These are phyloP conservation scores for Graphilbum fragrans DNA, from an alignment of 2,329 filamentous ascomycete genomes.

Conservation along the genomic window DNA sequence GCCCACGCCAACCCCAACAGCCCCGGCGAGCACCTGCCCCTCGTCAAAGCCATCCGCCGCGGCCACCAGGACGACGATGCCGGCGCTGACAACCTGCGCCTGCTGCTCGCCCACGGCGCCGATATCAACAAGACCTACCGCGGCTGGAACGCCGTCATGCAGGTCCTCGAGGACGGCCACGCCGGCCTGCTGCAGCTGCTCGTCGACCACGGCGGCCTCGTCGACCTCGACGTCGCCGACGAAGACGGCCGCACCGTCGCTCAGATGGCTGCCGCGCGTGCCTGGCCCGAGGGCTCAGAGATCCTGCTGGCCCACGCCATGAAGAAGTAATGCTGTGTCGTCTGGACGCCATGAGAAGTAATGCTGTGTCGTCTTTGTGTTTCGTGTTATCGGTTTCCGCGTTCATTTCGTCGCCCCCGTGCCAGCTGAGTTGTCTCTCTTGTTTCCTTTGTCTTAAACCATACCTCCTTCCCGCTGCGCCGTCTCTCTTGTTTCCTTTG, in stretches of 20 bases:
- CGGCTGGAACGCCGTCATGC: conserved; percentile 53
- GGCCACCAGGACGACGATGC: conserved; percentile 42
- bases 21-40: conserved; percentile 57
- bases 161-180: conserved; percentile 54
- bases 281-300: conserved; percentile 44
- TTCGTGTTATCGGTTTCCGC: too few species aligned
- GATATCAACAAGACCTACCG: conserved; percentile 58
- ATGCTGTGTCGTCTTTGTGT: too few species aligned
- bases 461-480: too few species aligned
- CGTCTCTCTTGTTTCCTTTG: too few species aligned
- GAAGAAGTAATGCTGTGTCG: background rate
- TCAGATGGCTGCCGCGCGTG: conserved; percentile 44
- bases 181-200: conserved; percentile 38
- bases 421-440: too few species aligned
- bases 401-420: too few species aligned
- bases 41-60: conserved; percentile 56
- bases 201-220: conserved; percentile 17
- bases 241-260: conserved; percentile 25
- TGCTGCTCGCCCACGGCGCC: conserved; percentile 47
- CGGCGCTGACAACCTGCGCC: conserved; percentile 40
- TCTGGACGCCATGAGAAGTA: too few species aligned
- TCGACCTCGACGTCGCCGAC: conserved; percentile 14
- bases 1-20: conserved; percentile 12
- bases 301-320: conserved; percentile 22
- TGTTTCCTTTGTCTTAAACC: too few species aligned